Evolutionary conservation across 2,329 filamentous ascomycete genomes (phyloP), one percentile per base, ranked within the genome.

Genomic region (Blumeria hordei): DNA sequence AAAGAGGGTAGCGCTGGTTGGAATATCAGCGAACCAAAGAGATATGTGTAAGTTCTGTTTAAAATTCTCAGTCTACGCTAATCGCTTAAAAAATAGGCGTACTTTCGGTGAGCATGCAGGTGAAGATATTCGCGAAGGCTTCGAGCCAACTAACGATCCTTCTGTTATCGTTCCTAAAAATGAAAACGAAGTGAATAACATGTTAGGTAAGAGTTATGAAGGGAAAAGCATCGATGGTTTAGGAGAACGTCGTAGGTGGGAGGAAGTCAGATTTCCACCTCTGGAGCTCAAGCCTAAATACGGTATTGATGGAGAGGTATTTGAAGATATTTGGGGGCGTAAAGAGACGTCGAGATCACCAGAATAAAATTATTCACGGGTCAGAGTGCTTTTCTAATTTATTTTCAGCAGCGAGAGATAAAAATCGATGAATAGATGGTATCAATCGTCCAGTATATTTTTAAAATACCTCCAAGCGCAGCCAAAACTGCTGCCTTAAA

Each of bases 1-100:
- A 79, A 79, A 63, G 78, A 81, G 65, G 75, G 76, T 52, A 74
- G 77, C 32, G 71, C 78, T 32, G 74, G 71, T 16, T 78, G 75
- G 74, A 79, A 80, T 58, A 71, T 73, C 53, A 69, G 69, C 9
- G 71, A 76, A 58, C 67, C 71, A 16, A 74, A 72, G 60, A 73
- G 75, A 57, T 78, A 71, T 64, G 70, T 78, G 70, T 74, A 67
- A 67, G 72, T 39, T 8, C 8, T 21, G 11, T 10, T 21, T n/a
- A 1, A 28, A 28, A 28, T 28, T 4, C 21, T 28, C 2, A 28
- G 21, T 28, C 21, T 2, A 28, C 21, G 21, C 21, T 28, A 28
- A 28, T 28, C 2, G 21, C 21, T 28, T 28, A 10, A 49, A n/a
- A 33, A 39, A 41, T 28, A 77, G 69, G 58, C 70, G 65, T 55